phyloP scores from a whole-genome alignment of 768 basidiomycete genomes.

The Leccinum barrowsii region DNA sequence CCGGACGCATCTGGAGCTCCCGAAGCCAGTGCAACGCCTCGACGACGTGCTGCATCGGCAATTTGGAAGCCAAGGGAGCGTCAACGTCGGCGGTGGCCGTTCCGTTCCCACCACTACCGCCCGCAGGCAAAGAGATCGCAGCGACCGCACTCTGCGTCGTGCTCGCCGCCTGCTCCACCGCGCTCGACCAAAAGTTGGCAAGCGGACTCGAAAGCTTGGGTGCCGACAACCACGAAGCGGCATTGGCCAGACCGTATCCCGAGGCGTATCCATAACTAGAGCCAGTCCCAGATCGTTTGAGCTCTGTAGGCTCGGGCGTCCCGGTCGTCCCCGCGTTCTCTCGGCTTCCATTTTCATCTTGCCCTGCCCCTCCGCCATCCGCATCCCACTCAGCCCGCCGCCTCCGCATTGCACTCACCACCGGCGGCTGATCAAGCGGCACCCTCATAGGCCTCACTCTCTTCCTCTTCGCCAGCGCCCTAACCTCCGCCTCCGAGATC shows the following conservation, averaged over 20 bases:
- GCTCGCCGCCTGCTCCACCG: slow-evolving; percentile 67
- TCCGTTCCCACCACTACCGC: slow-evolving; percentile 24
- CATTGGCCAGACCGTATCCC: slow-evolving; percentile 7
- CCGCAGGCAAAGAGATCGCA: slow-evolving; percentile 57
- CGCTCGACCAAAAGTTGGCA: slow-evolving; percentile 67
- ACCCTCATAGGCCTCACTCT: slow-evolving; percentile 81
- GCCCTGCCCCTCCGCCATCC: slow-evolving; percentile 33
- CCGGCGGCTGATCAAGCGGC: slow-evolving; percentile 91
- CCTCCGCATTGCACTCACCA: slow-evolving; percentile 64
- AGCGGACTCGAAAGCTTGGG: slow-evolving; percentile 71
- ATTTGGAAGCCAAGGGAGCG: slow-evolving; percentile 51
- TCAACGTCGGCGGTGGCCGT: slow-evolving; percentile 33
- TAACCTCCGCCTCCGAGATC: slow-evolving; percentile 81
- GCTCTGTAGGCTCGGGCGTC: slow-evolving; percentile 23
- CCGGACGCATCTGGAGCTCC: slow-evolving; percentile 56
- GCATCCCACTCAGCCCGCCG: slow-evolving; percentile 72
- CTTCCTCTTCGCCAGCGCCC: slow-evolving; percentile 77
- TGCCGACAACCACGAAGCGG: slow-evolving; percentile 50
- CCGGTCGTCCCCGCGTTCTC: slow-evolving; percentile 14
- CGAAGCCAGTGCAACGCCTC: slow-evolving; percentile 82
- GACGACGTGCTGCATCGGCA: slow-evolving; percentile 77
- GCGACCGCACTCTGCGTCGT: slow-evolving; percentile 81
- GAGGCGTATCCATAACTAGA: neutral
- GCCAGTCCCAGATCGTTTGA: neutral
- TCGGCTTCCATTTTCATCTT: slow-evolving; percentile 11